These are phyloP conservation scores for Wallemia mellicola DNA, from an alignment of 1,284 basidiomycete genomes.

Conservation along the genomic window DNA sequence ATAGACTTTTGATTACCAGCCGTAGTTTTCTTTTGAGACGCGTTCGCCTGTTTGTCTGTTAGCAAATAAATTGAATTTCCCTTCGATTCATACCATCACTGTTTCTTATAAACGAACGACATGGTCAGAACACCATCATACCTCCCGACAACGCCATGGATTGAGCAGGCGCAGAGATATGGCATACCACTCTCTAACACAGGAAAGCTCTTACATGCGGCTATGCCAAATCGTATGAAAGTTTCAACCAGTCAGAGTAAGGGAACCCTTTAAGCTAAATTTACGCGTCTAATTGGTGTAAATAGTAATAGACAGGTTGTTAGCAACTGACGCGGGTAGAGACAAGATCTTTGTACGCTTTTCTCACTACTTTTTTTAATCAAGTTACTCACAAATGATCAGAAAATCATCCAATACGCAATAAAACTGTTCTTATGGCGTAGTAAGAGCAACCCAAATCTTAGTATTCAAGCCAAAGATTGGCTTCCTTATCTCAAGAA, in stretches of 20 bases:
- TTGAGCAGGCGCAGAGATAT: neutral
- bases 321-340: neutral
- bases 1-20: neutral
- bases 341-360: constrained; percentile 1
- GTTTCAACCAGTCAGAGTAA: neutral
- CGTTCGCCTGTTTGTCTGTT: neutral
- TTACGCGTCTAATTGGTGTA: neutral
- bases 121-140: neutral
- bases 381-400: neutral
- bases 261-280: neutral
- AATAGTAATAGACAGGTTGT: neutral
- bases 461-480: neutral
- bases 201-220: neutral
- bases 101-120: neutral
- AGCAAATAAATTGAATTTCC: neutral
- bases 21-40: neutral
- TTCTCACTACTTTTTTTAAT: neutral
- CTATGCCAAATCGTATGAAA: neutral
- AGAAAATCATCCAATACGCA: constrained; percentile 1
- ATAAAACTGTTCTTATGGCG: neutral
- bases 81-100: neutral
- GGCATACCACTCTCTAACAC: neutral
- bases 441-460: neutral
- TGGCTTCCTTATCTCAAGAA: neutral
- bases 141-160: neutral